Percentiles rank a stretch among this genome's conserved stretches.
phyloP scores from a whole-genome alignment of 2,329 filamentous ascomycete species.

The Phialophora chinensis region DNA sequence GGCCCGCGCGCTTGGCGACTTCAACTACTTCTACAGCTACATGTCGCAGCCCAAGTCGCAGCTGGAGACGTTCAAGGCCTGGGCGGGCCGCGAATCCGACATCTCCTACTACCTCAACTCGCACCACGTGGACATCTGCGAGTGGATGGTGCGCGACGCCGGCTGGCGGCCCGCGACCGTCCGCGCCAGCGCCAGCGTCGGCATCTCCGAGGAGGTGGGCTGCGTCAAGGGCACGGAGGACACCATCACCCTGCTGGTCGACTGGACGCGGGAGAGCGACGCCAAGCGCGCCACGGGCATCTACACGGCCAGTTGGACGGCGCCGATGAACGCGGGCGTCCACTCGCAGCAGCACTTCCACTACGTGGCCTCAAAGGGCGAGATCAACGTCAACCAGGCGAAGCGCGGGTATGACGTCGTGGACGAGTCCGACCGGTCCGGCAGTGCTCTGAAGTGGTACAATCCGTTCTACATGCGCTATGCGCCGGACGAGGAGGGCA shows the following conservation, averaged over 20 bases:
- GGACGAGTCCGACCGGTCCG: slow-evolving; percentile 64
- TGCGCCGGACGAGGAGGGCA: slow-evolving; percentile 90
- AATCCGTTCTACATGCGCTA: slow-evolving; percentile 98
- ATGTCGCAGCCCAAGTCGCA: slow-evolving; percentile 93
- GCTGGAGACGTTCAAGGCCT: slow-evolving; percentile 91
- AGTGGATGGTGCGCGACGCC: slow-evolving; percentile 87
- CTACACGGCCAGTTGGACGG: slow-evolving; percentile 94
- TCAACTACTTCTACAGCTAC: slow-evolving; percentile 98
- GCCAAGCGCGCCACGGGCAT: slow-evolving; percentile 79
- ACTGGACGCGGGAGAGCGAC: slow-evolving; percentile 69
- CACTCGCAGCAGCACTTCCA: slow-evolving; percentile 98
- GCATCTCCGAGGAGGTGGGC: slow-evolving; percentile 77
- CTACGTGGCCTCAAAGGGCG: slow-evolving; percentile 82
- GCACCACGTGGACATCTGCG: slow-evolving; percentile 91
- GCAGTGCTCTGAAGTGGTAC: slow-evolving; percentile 71
- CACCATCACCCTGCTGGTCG: slow-evolving; percentile 87
- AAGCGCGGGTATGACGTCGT: slow-evolving; percentile 94
- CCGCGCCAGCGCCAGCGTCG: slow-evolving; percentile 76
- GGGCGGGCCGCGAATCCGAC: slow-evolving; percentile 89
- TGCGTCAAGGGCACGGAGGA: slow-evolving; percentile 85
- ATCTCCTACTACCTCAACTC: slow-evolving; percentile 97
- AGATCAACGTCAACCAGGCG: slow-evolving; percentile 89
- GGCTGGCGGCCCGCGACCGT: slow-evolving; percentile 79
- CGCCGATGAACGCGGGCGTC: slow-evolving; percentile 89
- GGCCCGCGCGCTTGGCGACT: slow-evolving; percentile 81